phyloP scores from a whole-genome alignment of 2,329 filamentous ascomycete species.

The Graphiopsis chlorocephala region DNA sequence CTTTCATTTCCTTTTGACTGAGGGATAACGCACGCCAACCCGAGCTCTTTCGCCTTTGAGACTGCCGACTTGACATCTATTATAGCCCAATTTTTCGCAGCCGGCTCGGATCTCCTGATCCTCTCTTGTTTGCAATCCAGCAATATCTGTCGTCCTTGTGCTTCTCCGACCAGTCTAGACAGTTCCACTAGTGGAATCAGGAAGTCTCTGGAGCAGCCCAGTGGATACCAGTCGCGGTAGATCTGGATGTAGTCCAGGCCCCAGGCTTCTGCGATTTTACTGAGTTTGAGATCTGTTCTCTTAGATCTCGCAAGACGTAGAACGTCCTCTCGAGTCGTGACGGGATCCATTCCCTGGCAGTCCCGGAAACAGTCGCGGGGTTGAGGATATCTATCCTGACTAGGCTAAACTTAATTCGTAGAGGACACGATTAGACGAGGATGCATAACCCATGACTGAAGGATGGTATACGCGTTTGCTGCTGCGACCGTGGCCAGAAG shows the following conservation, averaged over 20 bases:
- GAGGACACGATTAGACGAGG: too few species aligned
- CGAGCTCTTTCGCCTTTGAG: not conserved
- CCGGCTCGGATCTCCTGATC: not conserved
- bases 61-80: not conserved
- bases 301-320: not conserved
- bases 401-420: too few species aligned
- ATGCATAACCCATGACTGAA: too few species aligned
- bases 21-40: not conserved
- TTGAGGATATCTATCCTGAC: too few species aligned
- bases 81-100: not conserved
- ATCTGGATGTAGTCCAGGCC: not conserved
- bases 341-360: not conserved
- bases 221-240: not conserved
- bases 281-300: not conserved
- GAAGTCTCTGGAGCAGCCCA: not conserved
- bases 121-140: not conserved
- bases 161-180: not conserved
- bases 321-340: not conserved
- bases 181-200: not conserved
- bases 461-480: too few species aligned
- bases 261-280: not conserved
- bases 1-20: not conserved
- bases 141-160: not conserved
- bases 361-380: too few species aligned
- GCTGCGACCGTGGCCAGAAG: too few species aligned